Evolutionary conservation across 2,329 filamentous ascomycete genomes (phyloP).

Genomic region (Verticillium nonalfalfae): DNA sequence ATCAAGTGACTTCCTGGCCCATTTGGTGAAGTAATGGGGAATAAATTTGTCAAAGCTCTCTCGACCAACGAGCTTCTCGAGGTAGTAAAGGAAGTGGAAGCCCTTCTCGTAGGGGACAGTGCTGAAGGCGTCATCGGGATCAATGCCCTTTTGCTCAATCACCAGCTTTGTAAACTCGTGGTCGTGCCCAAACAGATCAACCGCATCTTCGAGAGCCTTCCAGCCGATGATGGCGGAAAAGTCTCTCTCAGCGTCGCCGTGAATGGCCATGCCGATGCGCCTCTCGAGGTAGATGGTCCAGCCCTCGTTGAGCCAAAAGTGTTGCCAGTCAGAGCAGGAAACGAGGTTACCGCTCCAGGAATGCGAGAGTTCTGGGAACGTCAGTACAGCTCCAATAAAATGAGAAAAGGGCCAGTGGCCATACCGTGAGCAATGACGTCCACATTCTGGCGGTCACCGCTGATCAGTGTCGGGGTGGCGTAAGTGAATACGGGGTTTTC

Average conservation of each 20-base stretch:
- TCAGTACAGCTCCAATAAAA: neutral
- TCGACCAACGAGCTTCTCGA: constrained; percentile 79
- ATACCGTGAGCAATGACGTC: constrained; percentile 85
- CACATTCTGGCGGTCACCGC: constrained; percentile 82
- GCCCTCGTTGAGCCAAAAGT: constrained; percentile 61
- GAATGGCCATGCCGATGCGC: constrained; percentile 68
- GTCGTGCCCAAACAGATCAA: constrained; percentile 71
- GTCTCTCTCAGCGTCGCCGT: constrained; percentile 80
- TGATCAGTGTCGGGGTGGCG: constrained; percentile 90
- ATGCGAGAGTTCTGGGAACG: constrained; percentile 4
- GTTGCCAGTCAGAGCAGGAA: constrained; percentile 8
- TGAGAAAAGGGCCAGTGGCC: constrained; percentile 15
- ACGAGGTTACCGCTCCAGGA: constrained; percentile 9
- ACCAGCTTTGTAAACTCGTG: constrained; percentile 93
- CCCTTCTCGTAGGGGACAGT: constrained; percentile 94
- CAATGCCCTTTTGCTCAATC: constrained; percentile 78
- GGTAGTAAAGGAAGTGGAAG: constrained; percentile 86
- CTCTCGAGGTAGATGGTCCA: constrained; percentile 96
- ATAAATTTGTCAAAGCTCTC: constrained; percentile 94
- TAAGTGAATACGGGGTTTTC: constrained; percentile 95
- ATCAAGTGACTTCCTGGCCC: constrained; percentile 80
- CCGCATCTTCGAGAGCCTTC: constrained; percentile 78
- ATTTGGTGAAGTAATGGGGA: constrained; percentile 85
- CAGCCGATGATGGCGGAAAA: constrained; percentile 96
- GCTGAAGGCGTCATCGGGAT: constrained; percentile 94